phyloP scores from a whole-genome alignment of 2,329 filamentous ascomycete species.

The Podosphaera fusca region DNA sequence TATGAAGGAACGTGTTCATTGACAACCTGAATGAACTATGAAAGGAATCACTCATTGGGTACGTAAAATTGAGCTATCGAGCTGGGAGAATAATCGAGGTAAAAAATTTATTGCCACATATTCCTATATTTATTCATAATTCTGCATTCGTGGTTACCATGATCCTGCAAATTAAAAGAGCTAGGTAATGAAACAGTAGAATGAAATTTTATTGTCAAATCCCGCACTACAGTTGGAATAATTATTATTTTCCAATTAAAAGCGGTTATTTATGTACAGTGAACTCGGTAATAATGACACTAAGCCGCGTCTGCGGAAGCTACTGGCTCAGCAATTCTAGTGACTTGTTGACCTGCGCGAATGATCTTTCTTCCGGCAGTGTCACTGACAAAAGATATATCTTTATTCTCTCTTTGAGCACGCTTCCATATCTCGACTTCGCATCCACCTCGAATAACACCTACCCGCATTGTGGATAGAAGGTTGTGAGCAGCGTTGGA shows the following conservation, averaged over 20 bases:
- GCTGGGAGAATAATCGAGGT: no score
- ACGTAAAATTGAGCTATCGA: no score
- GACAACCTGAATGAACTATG: no score
- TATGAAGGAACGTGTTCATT: no score
- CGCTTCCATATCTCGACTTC: slow-evolving; percentile 91
- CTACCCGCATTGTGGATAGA: slow-evolving; percentile 68
- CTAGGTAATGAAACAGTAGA: no score
- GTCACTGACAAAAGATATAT: slow-evolving; percentile 59
- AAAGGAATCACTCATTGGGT: no score
- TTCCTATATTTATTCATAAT: no score
- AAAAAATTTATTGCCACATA: no score
- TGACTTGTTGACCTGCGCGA: slow-evolving; percentile 66
- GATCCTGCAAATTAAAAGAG: no score
- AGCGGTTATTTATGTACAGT: neutral
- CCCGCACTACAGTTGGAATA: neutral
- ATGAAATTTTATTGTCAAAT: neutral
- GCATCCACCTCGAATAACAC: slow-evolving; percentile 65
- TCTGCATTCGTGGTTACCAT: no score
- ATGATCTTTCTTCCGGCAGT: slow-evolving; percentile 61
- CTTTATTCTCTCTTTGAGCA: slow-evolving; percentile 63
- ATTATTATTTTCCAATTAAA: neutral
- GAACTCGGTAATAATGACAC: neutral
- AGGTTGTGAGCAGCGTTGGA: slow-evolving; percentile 79
- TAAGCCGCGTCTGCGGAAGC: slow-evolving; percentile 67
- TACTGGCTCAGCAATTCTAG: slow-evolving; percentile 57